phyloP scores from a whole-genome alignment of 1,139 yeast species.

The Suzukiozyma palmioleophila region DNA sequence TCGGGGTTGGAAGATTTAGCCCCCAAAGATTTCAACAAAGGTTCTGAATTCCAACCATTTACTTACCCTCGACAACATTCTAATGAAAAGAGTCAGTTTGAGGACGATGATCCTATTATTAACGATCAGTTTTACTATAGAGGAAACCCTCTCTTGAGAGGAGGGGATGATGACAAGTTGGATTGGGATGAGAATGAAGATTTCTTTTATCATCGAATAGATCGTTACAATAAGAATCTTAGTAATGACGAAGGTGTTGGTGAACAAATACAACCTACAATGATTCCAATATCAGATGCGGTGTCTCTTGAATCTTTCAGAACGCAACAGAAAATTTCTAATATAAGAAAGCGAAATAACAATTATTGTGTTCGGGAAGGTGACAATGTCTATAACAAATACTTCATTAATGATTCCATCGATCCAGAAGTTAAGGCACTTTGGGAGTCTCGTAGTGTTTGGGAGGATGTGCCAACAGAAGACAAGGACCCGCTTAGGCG shows the following conservation, averaged over 20 bases:
- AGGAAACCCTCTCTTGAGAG: no score
- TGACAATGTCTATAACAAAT: conserved; percentile 41
- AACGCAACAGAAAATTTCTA: conserved; percentile 19
- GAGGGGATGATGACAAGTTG: no score
- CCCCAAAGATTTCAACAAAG: conserved; percentile 17
- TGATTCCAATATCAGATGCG: background rate
- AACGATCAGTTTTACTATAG: no score
- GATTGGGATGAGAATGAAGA: no score
- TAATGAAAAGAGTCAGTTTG: no score
- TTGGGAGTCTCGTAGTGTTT: conserved; percentile 43
- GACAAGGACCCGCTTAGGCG: background rate
- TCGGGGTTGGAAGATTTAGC: conserved; percentile 5
- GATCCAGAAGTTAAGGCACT: conserved; percentile 49
- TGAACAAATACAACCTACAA: no score
- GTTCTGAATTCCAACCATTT: conserved; percentile 34
- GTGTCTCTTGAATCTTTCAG: conserved; percentile 14
- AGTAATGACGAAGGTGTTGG: no score
- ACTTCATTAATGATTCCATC: conserved; percentile 33
- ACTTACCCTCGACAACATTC: conserved; percentile 4
- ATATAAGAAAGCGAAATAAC: conserved; percentile 19
- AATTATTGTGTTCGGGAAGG: conserved; percentile 50
- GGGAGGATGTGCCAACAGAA: conserved; percentile 5
- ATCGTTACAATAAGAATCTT: no score
- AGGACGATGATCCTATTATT: no score
- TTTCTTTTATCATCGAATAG: no score